Percentiles rank a stretch among this genome's conserved stretches.
These are phyloP conservation scores for Pirum gemmata DNA, from an alignment of 78 protist species.

Conservation along the genomic window DNA sequence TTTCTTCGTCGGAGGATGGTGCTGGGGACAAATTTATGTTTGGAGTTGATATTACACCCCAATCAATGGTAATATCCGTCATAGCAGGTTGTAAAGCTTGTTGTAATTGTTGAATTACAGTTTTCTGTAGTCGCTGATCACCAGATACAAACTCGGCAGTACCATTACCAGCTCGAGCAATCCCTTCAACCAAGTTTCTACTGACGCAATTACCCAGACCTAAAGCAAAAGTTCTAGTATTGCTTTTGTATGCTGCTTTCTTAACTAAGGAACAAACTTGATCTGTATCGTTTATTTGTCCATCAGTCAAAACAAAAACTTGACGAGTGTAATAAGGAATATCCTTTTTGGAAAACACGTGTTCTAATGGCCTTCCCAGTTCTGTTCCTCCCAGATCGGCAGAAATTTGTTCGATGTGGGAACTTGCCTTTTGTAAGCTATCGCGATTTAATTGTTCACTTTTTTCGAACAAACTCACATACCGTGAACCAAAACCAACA, in stretches of 20 bases:
- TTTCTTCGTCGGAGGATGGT: neutral
- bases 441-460: slow-evolving; percentile 15
- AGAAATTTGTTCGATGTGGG: slow-evolving; percentile 12
- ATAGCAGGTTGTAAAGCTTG: slow-evolving; percentile 49
- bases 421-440: slow-evolving; percentile 36
- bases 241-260: neutral
- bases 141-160: slow-evolving; percentile 56
- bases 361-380: slow-evolving; percentile 42
- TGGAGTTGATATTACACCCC: slow-evolving; percentile 13
- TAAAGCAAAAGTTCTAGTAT: slow-evolving; percentile 62
- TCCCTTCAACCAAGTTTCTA: slow-evolving; percentile 63
- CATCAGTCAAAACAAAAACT: slow-evolving; percentile 77
- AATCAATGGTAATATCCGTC: slow-evolving; percentile 17
- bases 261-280: slow-evolving; percentile 24
- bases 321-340: slow-evolving; percentile 60
- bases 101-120: slow-evolving; percentile 52
- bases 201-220: slow-evolving; percentile 73
- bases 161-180: slow-evolving; percentile 73
- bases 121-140: slow-evolving; percentile 8
- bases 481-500: slow-evolving; percentile 58
- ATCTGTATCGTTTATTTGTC: slow-evolving; percentile 62
- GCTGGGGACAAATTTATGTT: neutral
- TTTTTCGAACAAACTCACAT: neutral
- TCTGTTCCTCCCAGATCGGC: slow-evolving; percentile 70
- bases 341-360: neutral